Evolutionary conservation across 2,329 filamentous ascomycete genomes (phyloP).

Genomic region (Laburnicola sp.): DNA sequence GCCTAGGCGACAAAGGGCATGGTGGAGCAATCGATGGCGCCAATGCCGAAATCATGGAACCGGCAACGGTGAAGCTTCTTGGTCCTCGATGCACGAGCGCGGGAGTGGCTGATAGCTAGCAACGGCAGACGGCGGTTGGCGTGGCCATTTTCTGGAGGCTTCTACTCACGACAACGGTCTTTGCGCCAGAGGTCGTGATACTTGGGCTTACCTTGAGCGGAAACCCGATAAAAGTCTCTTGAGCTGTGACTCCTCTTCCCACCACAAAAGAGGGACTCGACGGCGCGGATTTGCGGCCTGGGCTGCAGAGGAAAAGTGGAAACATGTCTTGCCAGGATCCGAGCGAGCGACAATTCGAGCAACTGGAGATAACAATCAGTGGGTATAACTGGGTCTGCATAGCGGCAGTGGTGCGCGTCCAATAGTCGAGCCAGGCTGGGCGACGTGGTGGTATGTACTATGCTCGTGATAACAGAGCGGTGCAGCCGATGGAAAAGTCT

Average conservation of each 20-base stretch:
- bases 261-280: slow-evolving; percentile 6
- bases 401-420: slow-evolving; percentile 29
- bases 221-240: not conserved
- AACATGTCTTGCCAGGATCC: slow-evolving; percentile 23
- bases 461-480: slow-evolving; percentile 5
- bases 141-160: too few relatives aligned
- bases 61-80: slow-evolving; percentile 12
- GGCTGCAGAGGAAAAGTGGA: slow-evolving; percentile 38
- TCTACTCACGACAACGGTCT: too few relatives aligned
- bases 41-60: slow-evolving; percentile 23
- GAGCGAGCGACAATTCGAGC: slow-evolving; percentile 31
- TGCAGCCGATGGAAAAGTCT: slow-evolving; percentile 2
- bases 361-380: slow-evolving; percentile 41
- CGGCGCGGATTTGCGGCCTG: slow-evolving; percentile 29
- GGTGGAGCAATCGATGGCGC: slow-evolving; percentile 24
- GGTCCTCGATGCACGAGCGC: slow-evolving; percentile 3
- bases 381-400: slow-evolving; percentile 40
- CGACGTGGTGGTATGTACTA: slow-evolving; percentile 32
- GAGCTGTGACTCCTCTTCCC: not conserved
- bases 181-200: not conserved
- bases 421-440: slow-evolving; percentile 27
- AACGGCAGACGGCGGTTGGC: not conserved
- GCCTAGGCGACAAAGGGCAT: slow-evolving; percentile 24
- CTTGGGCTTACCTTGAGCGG: not conserved
- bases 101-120: slow-evolving; percentile 13